Conservation (phyloP, 1,139 yeast species). For the Nakaseomyces uthaithaninus region DNA sequence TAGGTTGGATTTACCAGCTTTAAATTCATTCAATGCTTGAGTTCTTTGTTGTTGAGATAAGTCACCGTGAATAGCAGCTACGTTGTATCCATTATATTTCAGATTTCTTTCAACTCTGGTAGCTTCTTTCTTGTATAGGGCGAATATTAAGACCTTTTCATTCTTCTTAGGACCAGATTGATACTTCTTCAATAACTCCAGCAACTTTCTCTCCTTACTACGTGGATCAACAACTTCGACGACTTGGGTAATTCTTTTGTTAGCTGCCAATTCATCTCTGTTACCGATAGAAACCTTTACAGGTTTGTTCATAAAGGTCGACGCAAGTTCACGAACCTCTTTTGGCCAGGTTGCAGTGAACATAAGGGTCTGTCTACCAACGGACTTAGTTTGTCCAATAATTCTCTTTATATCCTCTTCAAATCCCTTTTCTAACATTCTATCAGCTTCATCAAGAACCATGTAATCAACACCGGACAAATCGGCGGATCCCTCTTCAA, state of each 20-base stretch:
- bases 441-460: slow-evolving; percentile 94
- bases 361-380: slow-evolving; percentile 90
- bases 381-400: slow-evolving; percentile 79
- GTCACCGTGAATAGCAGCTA: slow-evolving; percentile 96
- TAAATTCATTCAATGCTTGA: slow-evolving; percentile 75
- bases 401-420: slow-evolving; percentile 91
- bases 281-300: slow-evolving; percentile 90
- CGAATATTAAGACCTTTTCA: slow-evolving; percentile 84
- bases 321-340: slow-evolving; percentile 88
- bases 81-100: slow-evolving; percentile 62
- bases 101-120: slow-evolving; percentile 75
- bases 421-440: slow-evolving; percentile 96
- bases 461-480: slow-evolving; percentile 63
- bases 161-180: slow-evolving; percentile 55
- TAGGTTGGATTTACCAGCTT: slow-evolving; percentile 65
- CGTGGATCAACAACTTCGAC: slow-evolving; percentile 89
- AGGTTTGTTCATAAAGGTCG: slow-evolving; percentile 74
- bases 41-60: slow-evolving; percentile 89
- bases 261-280: slow-evolving; percentile 88
- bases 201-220: slow-evolving; percentile 68
- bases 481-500: slow-evolving; percentile 80
- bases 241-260: slow-evolving; percentile 83
- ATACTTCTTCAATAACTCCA: slow-evolving; percentile 66
- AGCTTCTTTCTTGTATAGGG: slow-evolving; percentile 94
- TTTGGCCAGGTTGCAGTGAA: slow-evolving; percentile 98